Conservation (phyloP, 169 alveolate species). For the Plasmodium ovale region DNA sequence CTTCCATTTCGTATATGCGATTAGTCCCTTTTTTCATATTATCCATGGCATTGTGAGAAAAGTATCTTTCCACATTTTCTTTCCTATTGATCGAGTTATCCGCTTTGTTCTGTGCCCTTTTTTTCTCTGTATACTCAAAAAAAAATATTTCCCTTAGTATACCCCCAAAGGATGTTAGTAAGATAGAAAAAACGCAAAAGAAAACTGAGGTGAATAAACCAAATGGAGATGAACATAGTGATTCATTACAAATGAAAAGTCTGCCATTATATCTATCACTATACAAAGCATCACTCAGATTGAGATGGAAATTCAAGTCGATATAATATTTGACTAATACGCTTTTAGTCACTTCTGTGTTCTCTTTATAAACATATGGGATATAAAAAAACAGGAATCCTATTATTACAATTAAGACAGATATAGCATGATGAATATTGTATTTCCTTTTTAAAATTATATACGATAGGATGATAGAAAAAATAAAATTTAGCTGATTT, state of each 20-base stretch:
- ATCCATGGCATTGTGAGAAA: too few relatives aligned
- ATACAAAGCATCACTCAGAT: neutral
- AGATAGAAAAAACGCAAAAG: constrained; percentile 51
- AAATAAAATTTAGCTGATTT: constrained; percentile 68
- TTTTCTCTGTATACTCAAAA: constrained; percentile 28
- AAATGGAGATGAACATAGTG: constrained; percentile 21
- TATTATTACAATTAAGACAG: constrained; percentile 39
- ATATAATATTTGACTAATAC: constrained; percentile 28
- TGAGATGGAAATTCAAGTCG: constrained; percentile 6
- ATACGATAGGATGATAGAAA: constrained; percentile 59
- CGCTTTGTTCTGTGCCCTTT: neutral
- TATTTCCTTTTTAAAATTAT: constrained; percentile 55
- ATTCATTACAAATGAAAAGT: neutral
- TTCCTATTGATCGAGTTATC: neutral
- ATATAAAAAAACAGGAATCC: constrained; percentile 63
- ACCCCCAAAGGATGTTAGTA: constrained; percentile 67
- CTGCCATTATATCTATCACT: neutral
- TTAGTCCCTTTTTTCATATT: neutral
- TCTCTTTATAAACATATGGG: constrained; percentile 47
- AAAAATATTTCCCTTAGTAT: constrained; percentile 62
- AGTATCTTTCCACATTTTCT: neutral
- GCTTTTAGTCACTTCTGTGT: constrained; percentile 4
- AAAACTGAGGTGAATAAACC: constrained; percentile 32
- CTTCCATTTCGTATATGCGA: neutral
- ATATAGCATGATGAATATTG: constrained; percentile 45